Base-by-base conservation (phyloP, 345 rosid genomes). In the Hirschfeldia incana region DNA sequence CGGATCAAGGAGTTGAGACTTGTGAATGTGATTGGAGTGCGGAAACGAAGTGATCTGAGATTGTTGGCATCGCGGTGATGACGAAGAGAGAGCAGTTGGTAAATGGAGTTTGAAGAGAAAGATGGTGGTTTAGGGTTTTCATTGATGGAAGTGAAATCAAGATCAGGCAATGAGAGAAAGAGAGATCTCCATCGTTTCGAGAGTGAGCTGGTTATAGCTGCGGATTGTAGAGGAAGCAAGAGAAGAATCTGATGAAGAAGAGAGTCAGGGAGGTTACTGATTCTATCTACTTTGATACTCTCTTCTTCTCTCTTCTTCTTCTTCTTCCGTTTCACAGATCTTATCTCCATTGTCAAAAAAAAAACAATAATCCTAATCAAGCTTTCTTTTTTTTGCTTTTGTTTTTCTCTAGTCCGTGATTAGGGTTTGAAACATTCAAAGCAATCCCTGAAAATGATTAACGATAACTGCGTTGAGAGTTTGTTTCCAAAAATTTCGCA, bases 81-180 rank as follows among this genome's bases (percentile, higher is more conserved):
- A 53, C 77, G 81, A 67, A 67, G 81, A 36, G 78, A 72, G 26
- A 76, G 78, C 63, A 76, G 2, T 61, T 77, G 13, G 73, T 77
- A 37, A 61, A 81, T 77, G 12, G 78, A 60, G 62, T 49, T 21
- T 2, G 71, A 77, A 39, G 83, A 76, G 69, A 80, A 70, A 39
- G 80, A 76, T 30, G 16, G 8, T 0, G 67, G 42, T 51, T 62
- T 39, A 46, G 29, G 51, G 34, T 26, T 65, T 34, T 80, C 75
- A 67, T 82, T 63, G 9, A 87, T 71, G 51, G 89, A 70, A 58
- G 89, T 90, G 86, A 94, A 94, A 78, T 92, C 98, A 2, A 94
- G 97, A 73, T 94, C 98, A 2, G 98, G 97, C 42, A 90, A 87
- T 11, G 98, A 83, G 69, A 77, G 86, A 94, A 97, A 89, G 4